Percentiles rank a stretch among this genome's conserved stretches.
These are phyloP conservation scores for Metarhizium sp. DNA, from an alignment of 2,329 filamentous ascomycete species.

Conservation along the genomic window DNA sequence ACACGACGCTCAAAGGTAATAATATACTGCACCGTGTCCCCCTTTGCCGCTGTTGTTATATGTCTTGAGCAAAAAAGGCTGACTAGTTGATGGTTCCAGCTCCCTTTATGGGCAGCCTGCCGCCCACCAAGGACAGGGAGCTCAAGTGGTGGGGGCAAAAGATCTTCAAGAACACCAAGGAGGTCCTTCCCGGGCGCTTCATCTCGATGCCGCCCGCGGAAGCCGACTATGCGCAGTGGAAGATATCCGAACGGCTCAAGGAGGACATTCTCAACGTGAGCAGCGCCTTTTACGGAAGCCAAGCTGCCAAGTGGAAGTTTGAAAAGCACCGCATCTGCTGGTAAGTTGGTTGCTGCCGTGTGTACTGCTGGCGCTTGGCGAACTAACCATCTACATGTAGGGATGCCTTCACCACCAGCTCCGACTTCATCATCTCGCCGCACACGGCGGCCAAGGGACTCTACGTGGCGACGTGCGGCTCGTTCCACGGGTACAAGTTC, in stretches of 20 bases:
- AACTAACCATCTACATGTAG: conserved; percentile 23
- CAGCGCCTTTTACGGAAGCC: conserved; percentile 49
- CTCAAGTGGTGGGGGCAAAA: conserved; percentile 54
- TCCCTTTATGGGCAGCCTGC: conserved; percentile 48
- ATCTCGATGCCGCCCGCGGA: conserved; percentile 48
- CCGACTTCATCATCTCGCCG: conserved; percentile 54
- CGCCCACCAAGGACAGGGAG: conserved; percentile 38
- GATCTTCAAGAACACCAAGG: conserved; percentile 47
- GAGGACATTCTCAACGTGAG: conserved; percentile 49
- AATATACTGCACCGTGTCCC: background rate
- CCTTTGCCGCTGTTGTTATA: background rate
- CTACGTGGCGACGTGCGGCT: conserved; percentile 54
- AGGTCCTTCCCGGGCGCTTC: conserved; percentile 40
- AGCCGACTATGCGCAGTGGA: conserved; percentile 54
- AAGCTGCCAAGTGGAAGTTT: conserved; percentile 46
- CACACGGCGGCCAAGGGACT: conserved; percentile 41
- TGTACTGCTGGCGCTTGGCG: too few relatives aligned
- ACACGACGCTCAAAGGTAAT: conserved; percentile 24
- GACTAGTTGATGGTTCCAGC: conserved; percentile 24
- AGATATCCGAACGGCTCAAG: conserved; percentile 44
- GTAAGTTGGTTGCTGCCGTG: conserved; percentile 29
- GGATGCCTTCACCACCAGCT: conserved; percentile 55
- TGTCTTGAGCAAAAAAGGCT: conserved; percentile 18
- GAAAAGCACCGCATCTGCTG: conserved; percentile 58
- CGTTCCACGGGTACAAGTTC: conserved; percentile 61